phyloP scores from a whole-genome alignment of 371 early-diverging fungal species.

The Saksenaea vasiformis region DNA sequence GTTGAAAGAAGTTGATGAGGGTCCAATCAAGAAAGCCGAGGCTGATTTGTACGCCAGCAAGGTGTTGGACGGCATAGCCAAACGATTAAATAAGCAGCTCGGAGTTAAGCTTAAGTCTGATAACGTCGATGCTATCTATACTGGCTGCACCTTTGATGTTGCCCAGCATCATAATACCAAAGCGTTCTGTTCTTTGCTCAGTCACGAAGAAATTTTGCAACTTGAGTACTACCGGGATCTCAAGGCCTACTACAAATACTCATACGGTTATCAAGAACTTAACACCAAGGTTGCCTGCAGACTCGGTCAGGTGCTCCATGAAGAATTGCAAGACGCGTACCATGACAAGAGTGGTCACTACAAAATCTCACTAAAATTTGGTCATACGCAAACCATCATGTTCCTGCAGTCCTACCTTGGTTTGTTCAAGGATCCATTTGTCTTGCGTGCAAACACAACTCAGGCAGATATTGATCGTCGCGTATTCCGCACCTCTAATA shows the following conservation, averaged over 20 bases:
- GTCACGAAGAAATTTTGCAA: constrained; percentile 22
- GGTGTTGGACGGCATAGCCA: constrained; percentile 16
- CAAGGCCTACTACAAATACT: constrained; percentile 33
- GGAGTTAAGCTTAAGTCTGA: constrained; percentile 12
- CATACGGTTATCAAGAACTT: constrained; percentile 33
- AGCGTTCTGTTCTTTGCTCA: constrained; percentile 37
- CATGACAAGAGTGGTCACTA: neutral
- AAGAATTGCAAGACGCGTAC: constrained; percentile 17
- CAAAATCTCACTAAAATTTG: constrained; percentile 31
- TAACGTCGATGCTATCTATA: constrained; percentile 25
- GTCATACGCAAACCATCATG: constrained; percentile 44
- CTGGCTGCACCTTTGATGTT: constrained; percentile 37
- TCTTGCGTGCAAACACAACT: constrained; percentile 9
- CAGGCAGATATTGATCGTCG: constrained; percentile 14
- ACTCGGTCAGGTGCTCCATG: constrained; percentile 23
- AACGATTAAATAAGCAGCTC: constrained; percentile 21
- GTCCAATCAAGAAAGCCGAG: constrained; percentile 6
- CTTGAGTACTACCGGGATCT: constrained; percentile 41
- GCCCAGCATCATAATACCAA: constrained; percentile 17
- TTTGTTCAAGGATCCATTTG: constrained; percentile 21
- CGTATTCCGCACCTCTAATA: constrained; percentile 18
- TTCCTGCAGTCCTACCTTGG: constrained; percentile 36
- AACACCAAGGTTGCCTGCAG: constrained; percentile 37
- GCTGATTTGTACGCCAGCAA: constrained; percentile 5
- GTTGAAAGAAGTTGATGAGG: neutral